phyloP scores from a whole-genome alignment of 345 rosid species.

The Pistacia vera region DNA sequence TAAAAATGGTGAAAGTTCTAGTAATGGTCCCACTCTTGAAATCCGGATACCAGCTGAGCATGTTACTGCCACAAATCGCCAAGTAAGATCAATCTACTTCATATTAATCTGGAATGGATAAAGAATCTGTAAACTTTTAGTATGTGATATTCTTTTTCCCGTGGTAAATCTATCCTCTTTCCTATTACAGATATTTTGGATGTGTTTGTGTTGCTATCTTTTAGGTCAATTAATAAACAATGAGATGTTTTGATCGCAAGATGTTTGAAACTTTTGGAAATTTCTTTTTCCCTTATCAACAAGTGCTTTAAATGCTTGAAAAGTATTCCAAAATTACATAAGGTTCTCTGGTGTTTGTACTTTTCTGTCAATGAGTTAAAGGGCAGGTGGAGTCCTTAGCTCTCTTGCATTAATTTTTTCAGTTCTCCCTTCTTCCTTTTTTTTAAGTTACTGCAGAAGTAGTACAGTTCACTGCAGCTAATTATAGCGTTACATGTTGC shows the following conservation, averaged over 20 bases:
- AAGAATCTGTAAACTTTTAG: background rate
- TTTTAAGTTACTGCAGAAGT: background rate
- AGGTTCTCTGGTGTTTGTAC: background rate
- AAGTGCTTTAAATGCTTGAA: background rate
- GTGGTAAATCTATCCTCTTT: background rate
- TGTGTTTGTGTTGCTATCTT: background rate
- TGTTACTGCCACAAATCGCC: slow-evolving; percentile 99
- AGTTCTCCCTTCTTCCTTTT: too few species aligned
- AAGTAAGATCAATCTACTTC: slow-evolving; percentile 55
- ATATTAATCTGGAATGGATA: slow-evolving; percentile 11
- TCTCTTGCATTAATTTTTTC: background rate
- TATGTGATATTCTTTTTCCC: background rate
- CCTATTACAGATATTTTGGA: background rate
- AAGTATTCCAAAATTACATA: background rate
- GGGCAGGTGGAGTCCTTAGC: background rate
- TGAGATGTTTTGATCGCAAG: background rate
- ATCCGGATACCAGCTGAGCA: slow-evolving; percentile 94
- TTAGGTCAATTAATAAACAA: background rate
- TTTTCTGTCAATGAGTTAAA: background rate
- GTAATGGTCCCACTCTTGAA: slow-evolving; percentile 91
- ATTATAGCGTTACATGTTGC: slow-evolving; percentile 5
- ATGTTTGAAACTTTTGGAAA: slow-evolving; percentile 15
- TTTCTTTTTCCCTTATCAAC: background rate
- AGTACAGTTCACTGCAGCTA: background rate
- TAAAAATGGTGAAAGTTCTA: slow-evolving; percentile 66